Evolutionary conservation across 2,329 filamentous ascomycete species (phyloP), one percentile per base, ranked within the genome.

Genomic region (Diaporthe sp.): DNA sequence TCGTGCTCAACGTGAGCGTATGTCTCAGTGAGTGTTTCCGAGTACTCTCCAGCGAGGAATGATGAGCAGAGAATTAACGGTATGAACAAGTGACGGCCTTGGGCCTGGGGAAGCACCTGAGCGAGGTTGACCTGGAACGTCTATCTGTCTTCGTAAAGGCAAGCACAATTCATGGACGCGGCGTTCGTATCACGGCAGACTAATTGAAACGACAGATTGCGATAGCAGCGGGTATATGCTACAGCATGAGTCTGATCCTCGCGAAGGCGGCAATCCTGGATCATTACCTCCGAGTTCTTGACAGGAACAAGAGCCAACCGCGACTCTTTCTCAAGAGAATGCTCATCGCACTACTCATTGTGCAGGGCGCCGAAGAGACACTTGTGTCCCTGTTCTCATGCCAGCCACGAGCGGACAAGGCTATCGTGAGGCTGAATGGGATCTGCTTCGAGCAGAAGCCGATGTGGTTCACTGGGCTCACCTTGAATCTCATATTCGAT

Each of bases 391-490:
- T 67, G 3, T 57, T 73, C 22, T 73, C 71, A 22, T 73, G 71
- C 28, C 71, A 73, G 34, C 71, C 71, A 13, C 59, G 13, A 5
- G 13, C 9, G 17, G 59, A 46, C 15, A 39, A n/a, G 44, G 46
- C 59, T 9, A 42, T 73, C 25, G 49, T 73, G 46, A 31, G 12
- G 25, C 39, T 73, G 19, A 28, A 73, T 25, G 59, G 59, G 58
- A 9, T 55, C n/a, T 73, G 71, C 39, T 65, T 73, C 19, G 34
- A 73, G 25, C 59, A 58, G 46, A 53, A n/a, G 51, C 71, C 71
- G 10, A 73, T 73, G 71, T 73, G 71, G 71, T 73, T 67, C 10
- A 73, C 71, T 2, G 71, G 71, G 31, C 67, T 73, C 71, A 67
- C 59, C 25, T 53, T 73, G 44, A 73, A 73, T 34, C 59, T 73